These are phyloP conservation scores for Phytopythium cucurbitacearum DNA, from an alignment of 352 stramenopile species.

Conservation along the genomic window DNA sequence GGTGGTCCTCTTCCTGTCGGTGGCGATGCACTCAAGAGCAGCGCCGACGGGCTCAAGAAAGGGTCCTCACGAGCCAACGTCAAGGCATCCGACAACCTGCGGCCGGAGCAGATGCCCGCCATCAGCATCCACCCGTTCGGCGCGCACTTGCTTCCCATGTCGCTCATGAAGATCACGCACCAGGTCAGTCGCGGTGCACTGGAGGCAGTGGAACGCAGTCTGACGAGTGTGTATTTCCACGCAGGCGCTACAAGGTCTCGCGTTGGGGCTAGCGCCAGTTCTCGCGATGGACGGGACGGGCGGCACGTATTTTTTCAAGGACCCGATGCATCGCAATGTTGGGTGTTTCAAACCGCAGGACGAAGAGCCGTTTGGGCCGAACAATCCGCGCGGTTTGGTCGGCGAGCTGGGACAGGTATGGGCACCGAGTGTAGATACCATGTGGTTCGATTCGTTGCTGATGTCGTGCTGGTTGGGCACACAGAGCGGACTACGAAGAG, in stretches of 20 bases:
- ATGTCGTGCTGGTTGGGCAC: too few species aligned
- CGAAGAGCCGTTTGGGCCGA: constrained; percentile 97
- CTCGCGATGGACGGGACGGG: constrained; percentile 94
- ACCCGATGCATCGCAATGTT: constrained; percentile 91
- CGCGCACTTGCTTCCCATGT: constrained; percentile 62
- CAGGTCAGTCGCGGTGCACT: constrained; percentile 28
- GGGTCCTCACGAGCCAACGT: constrained; percentile 8
- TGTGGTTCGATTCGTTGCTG: background rate
- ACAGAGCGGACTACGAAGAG: constrained; percentile 81
- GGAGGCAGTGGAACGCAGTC: too few species aligned
- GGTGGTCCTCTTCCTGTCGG: too few species aligned
- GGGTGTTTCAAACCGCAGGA: constrained; percentile 98
- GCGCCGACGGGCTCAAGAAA: constrained; percentile 11
- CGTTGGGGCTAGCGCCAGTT: constrained; percentile 88
- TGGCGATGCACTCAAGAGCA: constrained; percentile 4
- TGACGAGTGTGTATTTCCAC: background rate
- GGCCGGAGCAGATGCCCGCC: constrained; percentile 47
- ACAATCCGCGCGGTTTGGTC: constrained; percentile 95
- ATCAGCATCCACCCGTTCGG: constrained; percentile 81
- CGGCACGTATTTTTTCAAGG: constrained; percentile 98
- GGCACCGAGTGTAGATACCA: background rate
- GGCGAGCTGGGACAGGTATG: constrained; percentile 64
- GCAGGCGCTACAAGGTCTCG: constrained; percentile 87
- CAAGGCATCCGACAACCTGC: constrained; percentile 28
- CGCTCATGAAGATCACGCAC: constrained; percentile 83